Conservation (phyloP, 129 eudicot genomes). For the Tanacetum coccineum region DNA sequence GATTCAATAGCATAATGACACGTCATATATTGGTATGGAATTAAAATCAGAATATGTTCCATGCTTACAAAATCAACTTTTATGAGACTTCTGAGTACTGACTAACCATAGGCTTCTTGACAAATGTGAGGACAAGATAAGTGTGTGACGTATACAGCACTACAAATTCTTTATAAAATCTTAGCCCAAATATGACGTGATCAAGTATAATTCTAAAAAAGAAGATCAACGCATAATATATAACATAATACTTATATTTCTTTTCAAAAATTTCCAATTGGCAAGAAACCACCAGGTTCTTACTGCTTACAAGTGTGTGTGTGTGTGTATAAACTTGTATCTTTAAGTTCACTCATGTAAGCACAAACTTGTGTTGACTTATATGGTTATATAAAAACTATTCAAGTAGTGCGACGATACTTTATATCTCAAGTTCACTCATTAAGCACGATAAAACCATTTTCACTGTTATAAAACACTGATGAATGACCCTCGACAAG, state of each 20-base stretch:
- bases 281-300: not conserved
- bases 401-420: too few species aligned
- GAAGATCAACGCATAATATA: not conserved
- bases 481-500: not conserved
- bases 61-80: not conserved
- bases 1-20: not conserved
- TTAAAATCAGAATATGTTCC: not conserved
- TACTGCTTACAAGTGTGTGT: not conserved
- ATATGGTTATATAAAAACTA: too few species aligned
- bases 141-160: not conserved
- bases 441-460: not conserved
- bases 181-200: not conserved
- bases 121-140: not conserved
- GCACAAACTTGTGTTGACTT: not conserved
- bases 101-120: too few species aligned
- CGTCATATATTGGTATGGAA: not conserved
- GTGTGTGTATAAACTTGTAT: not conserved
- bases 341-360: not conserved
- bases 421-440: too few species aligned
- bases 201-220: not conserved
- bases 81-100: not conserved
- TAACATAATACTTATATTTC: not conserved
- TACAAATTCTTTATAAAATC: not conserved
- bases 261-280: conserved; percentile 2
- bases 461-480: not conserved